Evolutionary conservation across 2,329 filamentous ascomycete genomes (phyloP).

Genomic region (Verticillium klebahnii): DNA sequence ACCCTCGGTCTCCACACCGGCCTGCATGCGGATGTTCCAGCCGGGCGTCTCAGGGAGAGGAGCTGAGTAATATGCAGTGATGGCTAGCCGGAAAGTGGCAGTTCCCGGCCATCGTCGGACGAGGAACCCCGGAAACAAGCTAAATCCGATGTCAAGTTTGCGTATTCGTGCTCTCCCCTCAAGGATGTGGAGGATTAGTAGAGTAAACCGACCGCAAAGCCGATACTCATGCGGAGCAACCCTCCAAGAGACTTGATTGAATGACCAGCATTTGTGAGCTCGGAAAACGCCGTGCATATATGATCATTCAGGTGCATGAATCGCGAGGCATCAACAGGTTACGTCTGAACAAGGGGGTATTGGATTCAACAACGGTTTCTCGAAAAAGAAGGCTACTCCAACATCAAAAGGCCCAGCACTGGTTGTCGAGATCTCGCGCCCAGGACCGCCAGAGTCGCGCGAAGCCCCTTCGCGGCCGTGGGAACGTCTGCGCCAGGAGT

Average conservation of each 20-base stretch:
- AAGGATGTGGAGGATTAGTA: neutral
- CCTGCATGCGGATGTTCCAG: neutral
- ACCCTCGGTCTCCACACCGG: neutral
- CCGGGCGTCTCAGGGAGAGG: neutral
- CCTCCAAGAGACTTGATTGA: too few species aligned
- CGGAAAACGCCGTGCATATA: too few species aligned
- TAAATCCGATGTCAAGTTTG: neutral
- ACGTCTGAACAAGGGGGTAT: neutral
- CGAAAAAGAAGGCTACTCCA: neutral
- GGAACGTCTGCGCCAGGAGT: conserved; percentile 55
- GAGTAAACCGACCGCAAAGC: neutral
- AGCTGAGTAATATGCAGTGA: neutral
- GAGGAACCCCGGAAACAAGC: too few species aligned
- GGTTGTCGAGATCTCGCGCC: conserved; percentile 41
- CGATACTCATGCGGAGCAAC: too few species aligned
- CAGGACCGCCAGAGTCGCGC: conserved; percentile 65
- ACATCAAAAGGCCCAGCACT: neutral
- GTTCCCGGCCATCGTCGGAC: too few species aligned
- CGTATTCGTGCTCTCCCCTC: neutral
- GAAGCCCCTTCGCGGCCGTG: conserved; percentile 82
- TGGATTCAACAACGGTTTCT: neutral
- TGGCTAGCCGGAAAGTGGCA: too few species aligned
- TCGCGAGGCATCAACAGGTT: neutral
- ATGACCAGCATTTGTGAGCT: too few species aligned
- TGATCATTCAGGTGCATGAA: neutral